Evolutionary conservation across 768 basidiomycete species (phyloP), one percentile per base, ranked within the genome.

Genomic region (Coprinopsis cinerea): DNA sequence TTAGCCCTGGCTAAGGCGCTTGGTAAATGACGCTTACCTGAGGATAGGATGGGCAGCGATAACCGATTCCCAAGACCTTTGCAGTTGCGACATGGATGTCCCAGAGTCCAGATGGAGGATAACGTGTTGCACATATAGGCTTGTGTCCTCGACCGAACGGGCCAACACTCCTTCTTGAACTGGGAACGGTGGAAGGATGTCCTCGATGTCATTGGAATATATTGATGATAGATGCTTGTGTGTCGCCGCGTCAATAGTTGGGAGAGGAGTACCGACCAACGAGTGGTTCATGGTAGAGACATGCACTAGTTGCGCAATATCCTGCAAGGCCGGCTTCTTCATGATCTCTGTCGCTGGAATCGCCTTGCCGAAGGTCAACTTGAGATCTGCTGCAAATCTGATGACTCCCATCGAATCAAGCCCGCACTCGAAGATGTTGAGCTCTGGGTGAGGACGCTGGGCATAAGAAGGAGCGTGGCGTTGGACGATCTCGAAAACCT

Each of bases 111-210:
- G 57, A 13, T 56, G 53, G 48, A 74, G 49, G 2, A 75, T 50
- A 32, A 74, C 59, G 53, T 75, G 75, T 45, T 76, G 75, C 10
- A 76, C 71, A 55, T 73, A 76, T 47, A 73, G 63, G 1, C 64
- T 61, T 34, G 64, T 60, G 22, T 61, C 52, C n/a, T 65, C 63
- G 26, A 63, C 64, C 3, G 74, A 71, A 28, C 70, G 65, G 43
- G 69, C 67, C 44, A 77, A 56, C 15, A 77, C 68, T 18, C 75
- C 75, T 58, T 74, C 74, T 51, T 77, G 75, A 13, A 76, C 62
- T 17, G 74, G 62, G 46, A 75, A 73, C 24, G 75, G 62, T 17
- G 76, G 75, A 20, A 74, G 50, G 24, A 68, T 49, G 11, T 44
- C 43, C 39, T 66, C 62, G n/a, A 68, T 51, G 22, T 50, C 35